A percentile compares a stretch with the other conserved stretches of the same genome.
phyloP scores from a whole-genome alignment of 495 filamentous ascomycete species.

The Sporormia fimetaria region DNA sequence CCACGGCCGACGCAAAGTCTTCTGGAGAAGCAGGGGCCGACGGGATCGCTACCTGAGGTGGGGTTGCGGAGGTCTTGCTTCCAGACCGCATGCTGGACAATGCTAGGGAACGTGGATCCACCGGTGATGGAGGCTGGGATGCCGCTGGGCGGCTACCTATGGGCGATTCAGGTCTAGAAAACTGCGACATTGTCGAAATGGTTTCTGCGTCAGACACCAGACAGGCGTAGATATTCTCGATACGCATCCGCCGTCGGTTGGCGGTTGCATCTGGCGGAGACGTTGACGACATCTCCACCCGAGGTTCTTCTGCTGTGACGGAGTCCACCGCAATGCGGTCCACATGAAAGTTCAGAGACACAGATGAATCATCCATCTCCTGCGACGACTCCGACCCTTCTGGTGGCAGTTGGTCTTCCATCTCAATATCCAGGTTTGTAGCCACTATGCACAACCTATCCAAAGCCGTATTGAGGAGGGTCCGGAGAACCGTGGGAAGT shows the following conservation, averaged over 20 bases:
- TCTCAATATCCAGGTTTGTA: constrained; percentile 41
- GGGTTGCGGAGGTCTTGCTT: too few species aligned
- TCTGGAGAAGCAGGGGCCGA: too few species aligned
- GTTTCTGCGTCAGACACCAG: constrained; percentile 22
- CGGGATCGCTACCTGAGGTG: too few species aligned
- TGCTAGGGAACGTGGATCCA: too few species aligned
- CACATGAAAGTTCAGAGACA: constrained; percentile 22
- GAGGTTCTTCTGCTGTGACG: constrained; percentile 10
- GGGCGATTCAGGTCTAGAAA: constrained; percentile 17
- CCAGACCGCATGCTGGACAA: too few species aligned
- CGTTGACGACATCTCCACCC: constrained; percentile 4
- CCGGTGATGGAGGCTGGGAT: too few species aligned
- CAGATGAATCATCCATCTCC: constrained; percentile 9
- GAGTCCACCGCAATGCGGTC: constrained; percentile 19
- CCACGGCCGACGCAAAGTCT: too few species aligned
- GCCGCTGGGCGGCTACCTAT: constrained; percentile 18
- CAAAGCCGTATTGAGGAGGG: constrained; percentile 68
- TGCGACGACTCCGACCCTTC: not conserved
- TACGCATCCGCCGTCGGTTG: constrained; percentile 14
- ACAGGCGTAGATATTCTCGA: constrained; percentile 21
- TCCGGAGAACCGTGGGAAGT: constrained; percentile 70
- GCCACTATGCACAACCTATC: constrained; percentile 68
- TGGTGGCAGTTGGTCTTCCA: constrained; percentile 16
- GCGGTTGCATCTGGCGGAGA: not conserved
- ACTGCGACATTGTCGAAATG: constrained; percentile 17